Conservation (phyloP, 2,329 filamentous ascomycete species). For the Acrodontium crateriforme region DNA sequence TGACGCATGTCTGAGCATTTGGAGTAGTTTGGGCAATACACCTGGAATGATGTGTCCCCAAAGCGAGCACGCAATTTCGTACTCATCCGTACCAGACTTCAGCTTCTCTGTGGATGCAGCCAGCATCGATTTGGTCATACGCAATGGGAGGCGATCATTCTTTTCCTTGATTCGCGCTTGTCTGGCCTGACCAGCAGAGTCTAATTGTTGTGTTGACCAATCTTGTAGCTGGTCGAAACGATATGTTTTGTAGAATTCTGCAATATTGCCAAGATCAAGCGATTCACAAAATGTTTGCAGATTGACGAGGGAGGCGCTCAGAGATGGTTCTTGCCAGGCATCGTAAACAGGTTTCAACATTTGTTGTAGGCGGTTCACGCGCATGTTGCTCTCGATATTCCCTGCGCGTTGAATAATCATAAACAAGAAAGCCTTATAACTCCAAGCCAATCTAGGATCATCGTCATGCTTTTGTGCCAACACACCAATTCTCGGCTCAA, state of each 20-base stretch:
- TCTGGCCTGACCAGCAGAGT: slow-evolving; percentile 63
- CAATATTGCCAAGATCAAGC: slow-evolving; percentile 66
- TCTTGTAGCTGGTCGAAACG: slow-evolving; percentile 65
- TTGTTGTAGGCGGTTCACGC: slow-evolving; percentile 55
- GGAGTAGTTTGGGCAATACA: slow-evolving; percentile 74
- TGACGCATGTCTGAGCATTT: slow-evolving; percentile 79
- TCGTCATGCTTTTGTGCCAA: slow-evolving; percentile 57
- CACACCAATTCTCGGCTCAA: slow-evolving; percentile 71
- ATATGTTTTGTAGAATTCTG: slow-evolving; percentile 60
- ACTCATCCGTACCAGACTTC: slow-evolving; percentile 57
- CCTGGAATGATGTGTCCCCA: slow-evolving; percentile 73
- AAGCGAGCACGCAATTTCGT: slow-evolving; percentile 61
- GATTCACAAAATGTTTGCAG: slow-evolving; percentile 69
- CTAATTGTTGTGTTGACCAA: slow-evolving; percentile 67
- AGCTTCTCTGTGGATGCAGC: slow-evolving; percentile 84
- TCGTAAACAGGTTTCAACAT: slow-evolving; percentile 74
- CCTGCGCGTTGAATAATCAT: slow-evolving; percentile 81
- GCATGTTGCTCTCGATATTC: slow-evolving; percentile 55
- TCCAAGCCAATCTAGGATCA: slow-evolving; percentile 73
- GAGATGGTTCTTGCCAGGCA: slow-evolving; percentile 60
- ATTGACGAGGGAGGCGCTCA: slow-evolving; percentile 56
- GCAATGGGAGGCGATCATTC: slow-evolving; percentile 61
- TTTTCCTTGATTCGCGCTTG: slow-evolving; percentile 68
- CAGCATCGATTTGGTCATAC: slow-evolving; percentile 83
- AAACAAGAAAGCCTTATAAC: slow-evolving; percentile 81